Base-by-base conservation (phyloP, 2,329 filamentous ascomycete genomes). In the Onygenales sp. region DNA sequence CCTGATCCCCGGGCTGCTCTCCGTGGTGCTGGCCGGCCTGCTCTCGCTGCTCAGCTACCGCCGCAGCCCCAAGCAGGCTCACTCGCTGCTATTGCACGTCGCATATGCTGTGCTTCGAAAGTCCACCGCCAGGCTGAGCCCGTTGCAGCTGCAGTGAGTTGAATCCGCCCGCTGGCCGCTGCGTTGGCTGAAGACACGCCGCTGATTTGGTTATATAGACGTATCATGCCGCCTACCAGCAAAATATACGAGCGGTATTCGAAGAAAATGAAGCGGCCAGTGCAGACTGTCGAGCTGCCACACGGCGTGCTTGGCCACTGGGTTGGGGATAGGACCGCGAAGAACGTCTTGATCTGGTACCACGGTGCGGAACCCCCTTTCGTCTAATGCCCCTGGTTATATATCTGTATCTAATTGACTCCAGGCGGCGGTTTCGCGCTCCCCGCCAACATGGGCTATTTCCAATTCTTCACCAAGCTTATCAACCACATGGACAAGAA, bases 361-460 rank as follows among this genome's bases (percentile, higher is more conserved):
- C 67, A 69, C 40, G 68, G 68, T 70, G 50, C 36, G 58, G 43
- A 21, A 6, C 11, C 8, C 9, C 4, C 3, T 7, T 17, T 17
- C 17, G 17, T 17, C 17, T 4, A 14, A 3, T 31, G 9, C 4
- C 3, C 40, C 5, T 14, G n/a, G 3, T 42, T 4, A 42, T 8
- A 42, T 42, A 42, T n/a, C 40, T 39, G 14, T 27, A 10, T n/a
- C 44, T 42, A 31, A 44, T 27, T n/a, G 21, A 32, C 6, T 13
- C 9, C 33, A 79, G 76, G 77, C 21, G 80, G 81, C 46, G 81
- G 81, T 6, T 84, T 80, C 59, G 72, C 72, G 2, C 55, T 80
- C 10, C 72, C 78, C 2, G 72, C 71, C 6, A 66, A 65, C 6
- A 57, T 70, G 6, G 74, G 70, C 45, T 76, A 80, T 61, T 67